phyloP scores from a whole-genome alignment of 75 land plant genomes.

The Chamaecyparis obtusa region DNA sequence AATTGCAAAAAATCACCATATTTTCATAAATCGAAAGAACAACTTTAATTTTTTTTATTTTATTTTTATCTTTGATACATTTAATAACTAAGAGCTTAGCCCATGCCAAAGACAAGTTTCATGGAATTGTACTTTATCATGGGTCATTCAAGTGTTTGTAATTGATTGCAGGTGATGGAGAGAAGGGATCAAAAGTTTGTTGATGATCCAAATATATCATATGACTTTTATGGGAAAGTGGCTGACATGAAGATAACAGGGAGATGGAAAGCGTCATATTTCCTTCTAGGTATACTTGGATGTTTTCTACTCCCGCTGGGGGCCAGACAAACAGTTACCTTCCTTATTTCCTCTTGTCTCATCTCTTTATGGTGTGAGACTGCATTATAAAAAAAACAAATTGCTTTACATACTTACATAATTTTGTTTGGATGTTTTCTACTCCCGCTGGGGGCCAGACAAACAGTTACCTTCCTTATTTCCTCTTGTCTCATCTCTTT shows the following conservation, averaged over 20 bases:
- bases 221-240: constrained; percentile 19
- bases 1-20: too few relatives aligned
- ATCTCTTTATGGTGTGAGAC: too few relatives aligned
- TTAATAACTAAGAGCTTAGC: too few relatives aligned
- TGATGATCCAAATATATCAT: not conserved
- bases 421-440: not conserved
- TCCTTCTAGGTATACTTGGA: constrained; percentile 34
- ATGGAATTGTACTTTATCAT: not conserved
- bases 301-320: not conserved
- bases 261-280: constrained; percentile 54
- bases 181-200: not conserved
- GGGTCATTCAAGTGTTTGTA: not conserved
- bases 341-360: too few relatives aligned
- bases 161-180: not conserved
- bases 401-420: not conserved
- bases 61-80: too few relatives aligned
- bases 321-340: too few relatives aligned
- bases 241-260: constrained; percentile 31
- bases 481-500: too few relatives aligned
- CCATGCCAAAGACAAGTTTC: not conserved
- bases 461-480: too few relatives aligned
- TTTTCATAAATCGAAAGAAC: too few relatives aligned
- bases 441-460: not conserved
- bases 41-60: too few relatives aligned
- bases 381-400: not conserved